Conservation (phyloP, 305 asterid species). For the Solanum hybrid region DNA sequence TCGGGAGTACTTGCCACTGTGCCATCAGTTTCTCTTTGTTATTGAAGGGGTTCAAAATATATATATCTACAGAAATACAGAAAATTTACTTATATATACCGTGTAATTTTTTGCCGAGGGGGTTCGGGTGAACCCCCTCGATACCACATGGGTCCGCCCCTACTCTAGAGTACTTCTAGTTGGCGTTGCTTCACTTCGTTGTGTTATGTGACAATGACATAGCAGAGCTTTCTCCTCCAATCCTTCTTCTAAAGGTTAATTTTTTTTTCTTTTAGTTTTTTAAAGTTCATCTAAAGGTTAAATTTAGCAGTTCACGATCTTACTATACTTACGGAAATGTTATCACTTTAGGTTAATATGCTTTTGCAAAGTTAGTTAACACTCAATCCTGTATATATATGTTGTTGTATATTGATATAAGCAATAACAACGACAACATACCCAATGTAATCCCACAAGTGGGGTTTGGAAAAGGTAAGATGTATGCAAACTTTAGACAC, state of each 20-base stretch:
- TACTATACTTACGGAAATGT: background rate
- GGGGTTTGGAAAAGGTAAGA: background rate
- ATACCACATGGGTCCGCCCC: no score
- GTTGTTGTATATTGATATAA: background rate
- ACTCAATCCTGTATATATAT: background rate
- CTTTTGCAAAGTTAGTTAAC: background rate
- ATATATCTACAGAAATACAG: no score
- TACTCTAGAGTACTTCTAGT: background rate
- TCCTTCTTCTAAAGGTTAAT: background rate
- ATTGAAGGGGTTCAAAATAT: no score
- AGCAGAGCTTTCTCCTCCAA: background rate
- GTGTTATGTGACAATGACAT: background rate
- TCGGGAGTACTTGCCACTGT: no score
- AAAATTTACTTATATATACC: no score
- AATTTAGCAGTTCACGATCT: background rate
- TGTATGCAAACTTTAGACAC: background rate
- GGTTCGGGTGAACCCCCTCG: no score
- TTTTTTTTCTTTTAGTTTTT: background rate
- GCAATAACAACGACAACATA: background rate
- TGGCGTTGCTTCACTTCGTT: background rate
- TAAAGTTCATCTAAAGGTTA: background rate
- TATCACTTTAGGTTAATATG: background rate
- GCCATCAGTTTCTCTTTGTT: no score
- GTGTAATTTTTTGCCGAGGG: no score
- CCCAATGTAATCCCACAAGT: background rate